Evolutionary conservation across 768 basidiomycete species (phyloP).

Genomic region (Fomitopsis pulvina): DNA sequence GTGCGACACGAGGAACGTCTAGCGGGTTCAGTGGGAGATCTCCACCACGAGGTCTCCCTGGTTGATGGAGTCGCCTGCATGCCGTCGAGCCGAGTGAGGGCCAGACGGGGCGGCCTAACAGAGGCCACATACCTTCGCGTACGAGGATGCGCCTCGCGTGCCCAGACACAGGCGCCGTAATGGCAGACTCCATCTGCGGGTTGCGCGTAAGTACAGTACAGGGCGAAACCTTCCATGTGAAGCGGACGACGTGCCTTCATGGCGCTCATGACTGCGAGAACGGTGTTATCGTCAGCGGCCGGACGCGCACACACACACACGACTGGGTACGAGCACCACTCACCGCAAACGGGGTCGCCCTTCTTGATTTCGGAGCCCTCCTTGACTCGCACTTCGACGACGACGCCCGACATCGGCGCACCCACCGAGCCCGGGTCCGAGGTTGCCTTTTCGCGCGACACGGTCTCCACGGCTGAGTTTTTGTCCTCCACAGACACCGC

Average conservation of each 20-base stretch:
- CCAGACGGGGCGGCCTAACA: not conserved
- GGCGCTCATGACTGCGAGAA: conserved; percentile 72
- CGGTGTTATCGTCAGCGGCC: conserved; percentile 11
- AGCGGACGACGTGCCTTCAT: conserved; percentile 72
- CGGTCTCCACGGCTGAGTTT: conserved; percentile 92
- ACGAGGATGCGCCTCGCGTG: conserved; percentile 93
- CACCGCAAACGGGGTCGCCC: conserved; percentile 91
- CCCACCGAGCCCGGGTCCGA: conserved; percentile 95
- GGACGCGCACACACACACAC: not conserved
- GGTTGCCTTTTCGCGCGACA: conserved; percentile 92
- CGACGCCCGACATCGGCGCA: conserved; percentile 96
- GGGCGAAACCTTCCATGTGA: too few relatives aligned
- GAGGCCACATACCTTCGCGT: conserved; percentile 58
- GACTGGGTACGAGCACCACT: conserved; percentile 27
- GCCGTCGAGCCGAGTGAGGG: not conserved
- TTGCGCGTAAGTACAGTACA: conserved; percentile 9
- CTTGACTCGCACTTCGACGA: conserved; percentile 96
- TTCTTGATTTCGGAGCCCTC: conserved; percentile 98
- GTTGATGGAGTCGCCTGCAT: conserved; percentile 83
- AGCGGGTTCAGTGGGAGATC: conserved; percentile 56
- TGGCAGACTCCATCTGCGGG: conserved; percentile 90
- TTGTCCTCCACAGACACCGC: conserved; percentile 95
- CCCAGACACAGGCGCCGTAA: conserved; percentile 94
- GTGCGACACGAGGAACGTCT: conserved; percentile 2
- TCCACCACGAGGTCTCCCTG: conserved; percentile 90